phyloP scores from a whole-genome alignment of 768 basidiomycete genomes.

The Boletus insuetus region DNA sequence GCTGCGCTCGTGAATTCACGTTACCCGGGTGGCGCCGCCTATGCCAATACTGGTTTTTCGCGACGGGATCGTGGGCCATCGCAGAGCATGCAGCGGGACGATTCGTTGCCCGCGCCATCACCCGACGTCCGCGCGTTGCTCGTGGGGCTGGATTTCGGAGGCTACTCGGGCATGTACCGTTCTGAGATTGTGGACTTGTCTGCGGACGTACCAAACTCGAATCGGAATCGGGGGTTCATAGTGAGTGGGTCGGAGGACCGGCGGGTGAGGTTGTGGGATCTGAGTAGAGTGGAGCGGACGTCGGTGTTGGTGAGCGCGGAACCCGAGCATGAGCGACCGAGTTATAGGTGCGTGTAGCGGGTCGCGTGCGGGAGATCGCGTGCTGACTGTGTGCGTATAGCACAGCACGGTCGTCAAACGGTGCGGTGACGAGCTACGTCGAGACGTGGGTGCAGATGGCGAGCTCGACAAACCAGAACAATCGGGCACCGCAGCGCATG shows the following conservation, averaged over 20 bases:
- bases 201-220: constrained; percentile 37
- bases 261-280: constrained; percentile 85
- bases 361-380: background rate
- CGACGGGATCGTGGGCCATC: constrained; percentile 33
- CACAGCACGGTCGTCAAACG: constrained; percentile 34
- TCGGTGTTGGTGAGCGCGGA: constrained; percentile 78
- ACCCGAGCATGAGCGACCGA: constrained; percentile 69
- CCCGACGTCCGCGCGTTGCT: constrained; percentile 69
- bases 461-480: constrained; percentile 47
- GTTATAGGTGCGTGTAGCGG: constrained; percentile 58
- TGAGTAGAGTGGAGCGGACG: constrained; percentile 69
- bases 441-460: constrained; percentile 59
- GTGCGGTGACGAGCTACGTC: constrained; percentile 51
- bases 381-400: constrained; percentile 21
- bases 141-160: constrained; percentile 76
- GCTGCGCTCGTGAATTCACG: constrained; percentile 75
- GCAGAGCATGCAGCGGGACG: constrained; percentile 33
- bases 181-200: constrained; percentile 48
- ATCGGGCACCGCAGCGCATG: constrained; percentile 71
- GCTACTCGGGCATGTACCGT: constrained; percentile 52
- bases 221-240: constrained; percentile 66
- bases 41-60: constrained; percentile 12
- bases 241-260: constrained; percentile 90
- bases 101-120: constrained; percentile 45
- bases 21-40: constrained; percentile 40